Conservation (phyloP, 768 basidiomycete species). For the Panaeolus cyanescens region DNA sequence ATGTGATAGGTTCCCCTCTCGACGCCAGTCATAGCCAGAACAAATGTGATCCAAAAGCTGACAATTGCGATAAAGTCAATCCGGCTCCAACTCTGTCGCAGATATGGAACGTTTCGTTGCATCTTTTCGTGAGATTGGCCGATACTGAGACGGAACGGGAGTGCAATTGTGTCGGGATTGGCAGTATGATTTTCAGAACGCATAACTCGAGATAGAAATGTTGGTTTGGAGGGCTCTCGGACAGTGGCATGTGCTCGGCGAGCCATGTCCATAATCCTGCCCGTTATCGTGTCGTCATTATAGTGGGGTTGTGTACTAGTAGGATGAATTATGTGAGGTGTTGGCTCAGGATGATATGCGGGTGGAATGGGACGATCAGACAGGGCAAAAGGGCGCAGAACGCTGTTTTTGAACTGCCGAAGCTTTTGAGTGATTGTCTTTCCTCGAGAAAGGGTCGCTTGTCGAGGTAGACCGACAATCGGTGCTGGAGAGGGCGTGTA, state of each 20-base stretch:
- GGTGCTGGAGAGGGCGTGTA: conserved; percentile 28
- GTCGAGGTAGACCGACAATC: conserved; percentile 32
- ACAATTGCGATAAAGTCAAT: conserved; percentile 87
- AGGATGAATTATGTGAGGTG: conserved; percentile 16
- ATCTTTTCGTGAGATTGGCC: conserved; percentile 55
- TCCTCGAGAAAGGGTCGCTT: conserved; percentile 43
- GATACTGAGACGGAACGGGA: conserved; percentile 68
- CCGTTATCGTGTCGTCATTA: conserved; percentile 28
- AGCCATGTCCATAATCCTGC: conserved; percentile 26
- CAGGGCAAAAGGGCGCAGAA: conserved; percentile 59
- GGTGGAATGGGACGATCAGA: conserved; percentile 27
- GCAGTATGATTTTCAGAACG: conserved; percentile 36
- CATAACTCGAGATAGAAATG: conserved; percentile 52
- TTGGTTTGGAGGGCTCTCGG: conserved; percentile 47
- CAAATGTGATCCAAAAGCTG: conserved; percentile 86
- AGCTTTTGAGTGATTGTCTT: conserved; percentile 49
- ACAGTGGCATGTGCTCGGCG: conserved; percentile 39
- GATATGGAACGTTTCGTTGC: conserved; percentile 77
- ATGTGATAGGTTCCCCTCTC: conserved; percentile 75
- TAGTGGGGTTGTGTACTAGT: conserved; percentile 11
- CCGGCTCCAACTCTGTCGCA: conserved; percentile 90
- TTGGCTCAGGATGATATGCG: conserved; percentile 16
- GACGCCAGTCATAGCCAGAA: conserved; percentile 62
- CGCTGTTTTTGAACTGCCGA: conserved; percentile 41
- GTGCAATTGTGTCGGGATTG: conserved; percentile 43